These are phyloP conservation scores for Spatholobus suberectus DNA, from an alignment of 306 rosid genomes.

Conservation along the genomic window DNA sequence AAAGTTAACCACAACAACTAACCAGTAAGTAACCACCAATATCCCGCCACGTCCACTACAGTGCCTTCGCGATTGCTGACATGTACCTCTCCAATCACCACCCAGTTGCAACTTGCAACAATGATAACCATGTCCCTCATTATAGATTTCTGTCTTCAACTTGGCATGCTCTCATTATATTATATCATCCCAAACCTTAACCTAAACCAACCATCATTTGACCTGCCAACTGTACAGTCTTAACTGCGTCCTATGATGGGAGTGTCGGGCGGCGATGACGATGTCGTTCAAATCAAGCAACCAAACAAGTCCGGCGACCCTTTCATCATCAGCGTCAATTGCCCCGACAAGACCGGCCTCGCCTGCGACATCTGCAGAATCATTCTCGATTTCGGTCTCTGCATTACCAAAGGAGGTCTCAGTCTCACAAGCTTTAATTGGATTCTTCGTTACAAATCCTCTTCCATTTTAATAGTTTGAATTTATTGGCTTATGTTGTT, in stretches of 20 bases:
- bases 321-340: constrained; percentile 65
- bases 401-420: constrained; percentile 73
- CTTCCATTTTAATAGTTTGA: neutral
- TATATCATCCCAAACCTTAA: neutral
- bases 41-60: constrained; percentile 19
- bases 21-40: neutral
- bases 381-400: constrained; percentile 74
- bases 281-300: constrained; percentile 64
- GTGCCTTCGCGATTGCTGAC: constrained; percentile 39
- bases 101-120: neutral
- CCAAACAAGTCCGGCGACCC: constrained; percentile 56
- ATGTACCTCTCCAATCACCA: constrained; percentile 25
- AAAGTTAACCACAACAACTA: neutral
- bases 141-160: neutral
- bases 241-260: constrained; percentile 45
- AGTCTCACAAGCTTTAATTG: neutral
- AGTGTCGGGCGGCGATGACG: constrained; percentile 55
- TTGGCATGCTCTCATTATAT: neutral
- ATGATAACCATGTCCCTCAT: neutral
- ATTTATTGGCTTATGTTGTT: too few relatives aligned
- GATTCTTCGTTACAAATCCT: neutral
- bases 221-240: neutral
- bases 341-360: constrained; percentile 80
- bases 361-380: constrained; percentile 75
- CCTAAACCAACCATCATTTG: constrained; percentile 5